These are phyloP conservation scores for Funneliformis geosporum DNA, from an alignment of 192 early-diverging fungal species.

Conservation along the genomic window DNA sequence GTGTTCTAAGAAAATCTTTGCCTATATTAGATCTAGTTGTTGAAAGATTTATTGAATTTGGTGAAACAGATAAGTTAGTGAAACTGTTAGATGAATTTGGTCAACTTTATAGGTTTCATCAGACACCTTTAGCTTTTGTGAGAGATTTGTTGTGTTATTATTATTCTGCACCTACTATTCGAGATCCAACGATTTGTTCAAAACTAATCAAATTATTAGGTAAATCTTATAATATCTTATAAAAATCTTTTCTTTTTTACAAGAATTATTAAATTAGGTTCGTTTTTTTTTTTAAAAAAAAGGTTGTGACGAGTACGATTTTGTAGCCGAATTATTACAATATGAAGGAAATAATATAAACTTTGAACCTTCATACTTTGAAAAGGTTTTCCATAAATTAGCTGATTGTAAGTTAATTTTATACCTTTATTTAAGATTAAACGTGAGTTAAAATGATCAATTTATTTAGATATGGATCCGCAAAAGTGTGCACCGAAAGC, in stretches of 20 bases:
- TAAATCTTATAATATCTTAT: constrained; percentile 43
- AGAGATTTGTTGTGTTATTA: constrained; percentile 69
- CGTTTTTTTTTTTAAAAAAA: constrained; percentile 38
- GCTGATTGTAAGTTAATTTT: constrained; percentile 43
- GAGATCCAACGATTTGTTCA: constrained; percentile 55
- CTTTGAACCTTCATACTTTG: constrained; percentile 56
- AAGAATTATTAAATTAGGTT: constrained; percentile 41
- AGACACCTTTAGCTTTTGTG: constrained; percentile 67
- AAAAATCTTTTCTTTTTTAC: constrained; percentile 34
- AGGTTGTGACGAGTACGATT: constrained; percentile 49
- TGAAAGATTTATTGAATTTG: constrained; percentile 67
- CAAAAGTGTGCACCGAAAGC: constrained; percentile 55
- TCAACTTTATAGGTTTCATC: constrained; percentile 64
- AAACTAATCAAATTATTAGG: constrained; percentile 62
- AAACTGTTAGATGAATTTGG: constrained; percentile 66
- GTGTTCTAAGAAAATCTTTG: constrained; percentile 64
- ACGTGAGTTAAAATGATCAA: not conserved
- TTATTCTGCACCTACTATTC: constrained; percentile 62
- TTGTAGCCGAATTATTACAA: constrained; percentile 41
- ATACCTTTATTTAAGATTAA: not conserved
- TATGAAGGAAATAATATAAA: constrained; percentile 41
- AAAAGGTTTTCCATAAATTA: constrained; percentile 53
- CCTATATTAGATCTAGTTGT: constrained; percentile 67
- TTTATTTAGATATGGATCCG: constrained; percentile 43
- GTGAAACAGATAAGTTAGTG: constrained; percentile 57